Evolutionary conservation across 192 early-diverging fungal species (phyloP).

Genomic region (Coemansia sp.): DNA sequence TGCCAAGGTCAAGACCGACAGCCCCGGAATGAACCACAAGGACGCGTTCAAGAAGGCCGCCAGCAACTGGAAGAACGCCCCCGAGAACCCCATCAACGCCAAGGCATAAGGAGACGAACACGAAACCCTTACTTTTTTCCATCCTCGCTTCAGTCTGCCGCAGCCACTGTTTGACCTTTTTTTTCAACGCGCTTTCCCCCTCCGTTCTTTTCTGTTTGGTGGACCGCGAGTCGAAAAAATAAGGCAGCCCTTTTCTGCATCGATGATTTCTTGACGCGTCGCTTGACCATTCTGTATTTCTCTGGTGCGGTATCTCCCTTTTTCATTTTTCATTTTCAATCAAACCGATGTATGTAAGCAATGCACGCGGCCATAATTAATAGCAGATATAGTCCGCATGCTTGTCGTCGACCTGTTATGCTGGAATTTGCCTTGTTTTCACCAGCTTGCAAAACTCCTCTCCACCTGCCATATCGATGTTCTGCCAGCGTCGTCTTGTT

Average conservation of each 20-base stretch:
- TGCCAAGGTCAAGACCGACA: conserved; percentile 61
- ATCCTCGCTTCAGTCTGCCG: not conserved
- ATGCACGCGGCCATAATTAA: no score
- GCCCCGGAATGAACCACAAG: conserved; percentile 62
- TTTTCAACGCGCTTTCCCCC: not conserved
- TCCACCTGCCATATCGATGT: not conserved
- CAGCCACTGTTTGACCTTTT: not conserved
- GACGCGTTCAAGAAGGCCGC: conserved; percentile 68
- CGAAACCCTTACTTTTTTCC: not conserved
- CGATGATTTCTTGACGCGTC: conserved; percentile 3
- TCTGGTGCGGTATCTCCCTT: not conserved
- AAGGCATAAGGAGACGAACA: conserved; percentile 6
- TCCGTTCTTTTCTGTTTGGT: not conserved
- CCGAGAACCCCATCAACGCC: conserved; percentile 60
- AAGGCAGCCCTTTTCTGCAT: not conserved
- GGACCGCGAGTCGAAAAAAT: conserved; percentile 4
- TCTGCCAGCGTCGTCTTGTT: not conserved
- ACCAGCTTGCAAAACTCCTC: not conserved
- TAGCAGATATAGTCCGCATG: no score
- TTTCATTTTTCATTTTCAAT: not conserved
- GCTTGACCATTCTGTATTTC: not conserved
- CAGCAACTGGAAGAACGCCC: conserved; percentile 56
- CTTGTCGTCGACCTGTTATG: no score
- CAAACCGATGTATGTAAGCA: no score
- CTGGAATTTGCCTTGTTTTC: no score